Base-by-base conservation (phyloP, 768 basidiomycete species). In the Dacryopinax spathularia region DNA sequence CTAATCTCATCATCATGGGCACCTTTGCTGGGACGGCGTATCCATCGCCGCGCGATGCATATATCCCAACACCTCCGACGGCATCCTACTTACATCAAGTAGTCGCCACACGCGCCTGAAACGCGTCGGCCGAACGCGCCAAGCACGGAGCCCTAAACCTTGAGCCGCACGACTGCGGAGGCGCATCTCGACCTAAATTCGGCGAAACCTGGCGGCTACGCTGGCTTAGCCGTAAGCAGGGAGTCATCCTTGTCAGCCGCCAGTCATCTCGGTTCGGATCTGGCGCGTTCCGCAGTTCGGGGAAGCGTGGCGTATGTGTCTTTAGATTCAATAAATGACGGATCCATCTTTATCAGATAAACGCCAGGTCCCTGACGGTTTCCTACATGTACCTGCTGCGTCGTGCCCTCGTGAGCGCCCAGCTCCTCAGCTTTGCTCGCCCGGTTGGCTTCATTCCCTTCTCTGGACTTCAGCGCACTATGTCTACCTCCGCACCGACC, bases 151-250 rank as follows among this genome's bases (percentile, higher is more conserved):
- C 31, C 13, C 48, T 27, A 56, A 56, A 15, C 48, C 48, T 18
- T 27, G 9, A 56, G 22, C 48, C 48, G 39, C n/a, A n/a, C 39
- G 48, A 56, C 48, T 56, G 48, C 48, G 48, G 48, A 56, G 48
- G 29, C 48, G 5, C 6, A 22, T 22, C 9, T 22, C 48, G 18
- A 56, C 48, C 48, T 31, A 56, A 27, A 15, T 56, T 31, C 48
- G 48, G 48, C 48, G 31, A 56, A 56, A 27, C 13, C 29, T 18
- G 25, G 9, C 15, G 25, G 25, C 48, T 15, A 44, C 25, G 15
- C 48, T 20, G 15, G 48, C 13, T 29, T 15, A 3, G 22, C 5
- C 18, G 22, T 15, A 10, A 9, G 13, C 29, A 27, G 25, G 10
- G 29, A 15, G 48, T 56, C 48, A 56, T 56, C 48, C 7, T 10